Evolutionary conservation across 257 asterid genomes (phyloP).

Genomic region (Prunella vulgaris): DNA sequence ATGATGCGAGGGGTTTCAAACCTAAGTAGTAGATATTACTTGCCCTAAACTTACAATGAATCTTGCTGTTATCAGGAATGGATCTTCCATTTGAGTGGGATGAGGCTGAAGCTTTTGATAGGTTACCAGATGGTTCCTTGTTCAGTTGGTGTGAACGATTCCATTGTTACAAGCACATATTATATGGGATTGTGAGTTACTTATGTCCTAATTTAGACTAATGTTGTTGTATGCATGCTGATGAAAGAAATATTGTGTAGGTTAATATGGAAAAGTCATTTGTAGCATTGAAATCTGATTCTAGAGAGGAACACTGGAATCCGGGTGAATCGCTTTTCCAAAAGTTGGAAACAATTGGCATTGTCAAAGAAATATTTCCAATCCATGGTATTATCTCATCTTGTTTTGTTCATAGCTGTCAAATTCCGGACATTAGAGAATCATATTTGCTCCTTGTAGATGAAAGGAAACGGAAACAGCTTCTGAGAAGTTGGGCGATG

Average conservation of each 20-base stretch:
- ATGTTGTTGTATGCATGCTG: background rate
- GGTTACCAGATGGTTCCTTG: slow-evolving; percentile 91
- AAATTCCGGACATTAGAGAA: background rate
- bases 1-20: too few relatives aligned
- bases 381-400: slow-evolving; percentile 60
- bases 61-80: slow-evolving; percentile 56
- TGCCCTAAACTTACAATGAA: background rate
- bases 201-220: background rate
- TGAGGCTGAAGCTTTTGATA: slow-evolving; percentile 69
- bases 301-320: slow-evolving; percentile 52
- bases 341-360: slow-evolving; percentile 51
- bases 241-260: too few relatives aligned
- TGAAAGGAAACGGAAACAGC: slow-evolving; percentile 74
- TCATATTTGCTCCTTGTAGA: slow-evolving; percentile 37
- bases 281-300: slow-evolving; percentile 36
- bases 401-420: slow-evolving; percentile 16
- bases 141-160: slow-evolving; percentile 96
- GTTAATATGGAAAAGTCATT: slow-evolving; percentile 46
- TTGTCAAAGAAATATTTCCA: slow-evolving; percentile 83
- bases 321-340: slow-evolving; percentile 60
- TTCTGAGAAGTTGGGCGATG: slow-evolving; percentile 89
- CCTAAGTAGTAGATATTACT: background rate
- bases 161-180: slow-evolving; percentile 64
- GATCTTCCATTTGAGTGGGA: slow-evolving; percentile 90
- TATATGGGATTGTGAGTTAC: slow-evolving; percentile 70